Percentiles rank a stretch among this genome's conserved stretches.
Conservation (phyloP, 148 eudicot species). For the Rhododendron mucronatum region DNA sequence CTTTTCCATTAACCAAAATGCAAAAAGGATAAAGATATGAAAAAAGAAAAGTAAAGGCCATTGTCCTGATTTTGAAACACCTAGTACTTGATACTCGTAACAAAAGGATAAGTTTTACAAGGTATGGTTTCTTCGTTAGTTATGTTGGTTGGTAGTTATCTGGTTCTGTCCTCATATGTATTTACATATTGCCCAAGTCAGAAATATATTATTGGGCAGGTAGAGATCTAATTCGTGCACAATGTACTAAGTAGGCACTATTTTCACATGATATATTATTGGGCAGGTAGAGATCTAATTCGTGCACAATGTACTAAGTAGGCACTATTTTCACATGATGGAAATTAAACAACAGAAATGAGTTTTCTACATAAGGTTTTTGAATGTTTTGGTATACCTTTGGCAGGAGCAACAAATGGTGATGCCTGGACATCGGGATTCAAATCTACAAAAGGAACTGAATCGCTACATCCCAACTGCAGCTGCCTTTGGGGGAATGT, state of each 20-base stretch:
- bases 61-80: neutral
- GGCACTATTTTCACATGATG: neutral
- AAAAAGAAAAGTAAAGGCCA: neutral
- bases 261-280: neutral
- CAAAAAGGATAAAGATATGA: neutral
- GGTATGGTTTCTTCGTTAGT: neutral
- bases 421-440: conserved; percentile 82
- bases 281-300: neutral
- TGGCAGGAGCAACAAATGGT: conserved; percentile 93
- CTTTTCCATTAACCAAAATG: neutral
- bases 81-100: too few relatives aligned
- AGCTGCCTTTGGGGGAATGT: conserved; percentile 84
- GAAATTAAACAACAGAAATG: neutral
- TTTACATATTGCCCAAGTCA: neutral
- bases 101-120: neutral
- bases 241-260: neutral
- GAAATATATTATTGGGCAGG: neutral
- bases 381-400: neutral
- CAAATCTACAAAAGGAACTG: conserved; percentile 80
- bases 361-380: neutral
- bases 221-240: neutral
- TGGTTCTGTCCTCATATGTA: neutral
- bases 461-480: conserved; percentile 86
- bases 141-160: neutral
- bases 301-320: neutral